A percentile compares a stretch with the other conserved stretches of the same genome.
Conservation (phyloP, 768 basidiomycete genomes). For the Nidularia sp. region DNA sequence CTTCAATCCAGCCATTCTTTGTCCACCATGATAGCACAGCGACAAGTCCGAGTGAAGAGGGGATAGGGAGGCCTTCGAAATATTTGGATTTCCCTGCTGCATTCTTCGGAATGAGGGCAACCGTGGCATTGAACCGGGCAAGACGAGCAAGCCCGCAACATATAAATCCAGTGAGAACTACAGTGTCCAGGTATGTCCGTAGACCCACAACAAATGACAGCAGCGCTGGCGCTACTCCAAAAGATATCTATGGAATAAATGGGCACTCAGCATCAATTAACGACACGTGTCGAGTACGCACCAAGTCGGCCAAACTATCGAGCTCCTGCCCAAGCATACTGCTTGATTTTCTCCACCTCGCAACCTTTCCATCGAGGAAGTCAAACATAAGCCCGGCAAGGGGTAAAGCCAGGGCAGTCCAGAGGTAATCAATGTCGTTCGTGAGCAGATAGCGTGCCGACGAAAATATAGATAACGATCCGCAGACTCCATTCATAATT, state of each 20-base stretch:
- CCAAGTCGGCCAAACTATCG: constrained; percentile 94
- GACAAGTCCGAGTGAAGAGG: constrained; percentile 81
- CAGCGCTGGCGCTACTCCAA: constrained; percentile 95
- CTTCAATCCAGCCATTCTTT: constrained; percentile 80
- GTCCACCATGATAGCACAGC: constrained; percentile 78
- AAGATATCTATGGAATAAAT: constrained; percentile 69
- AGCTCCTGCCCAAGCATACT: constrained; percentile 97
- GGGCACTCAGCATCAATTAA: constrained; percentile 3
- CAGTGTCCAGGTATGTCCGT: constrained; percentile 86
- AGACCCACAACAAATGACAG: constrained; percentile 89
- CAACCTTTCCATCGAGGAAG: constrained; percentile 96
- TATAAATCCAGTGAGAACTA: constrained; percentile 84
- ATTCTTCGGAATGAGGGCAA: constrained; percentile 90
- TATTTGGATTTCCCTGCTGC: constrained; percentile 83
- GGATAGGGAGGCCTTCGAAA: constrained; percentile 98
- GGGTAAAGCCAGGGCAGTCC: constrained; percentile 85
- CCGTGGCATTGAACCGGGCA: constrained; percentile 97
- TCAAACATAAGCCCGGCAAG: constrained; percentile 96
- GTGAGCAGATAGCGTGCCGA: constrained; percentile 85
- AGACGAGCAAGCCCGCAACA: constrained; percentile 96
- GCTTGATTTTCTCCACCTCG: constrained; percentile 92
- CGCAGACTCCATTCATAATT: constrained; percentile 98
- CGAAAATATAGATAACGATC: constrained; percentile 91
- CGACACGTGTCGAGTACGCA: constrained; percentile 30
- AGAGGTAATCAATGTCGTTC: constrained; percentile 74